These are phyloP conservation scores for Decorospora gaudefroyi DNA, from an alignment of 2,329 filamentous ascomycete species.

Conservation along the genomic window DNA sequence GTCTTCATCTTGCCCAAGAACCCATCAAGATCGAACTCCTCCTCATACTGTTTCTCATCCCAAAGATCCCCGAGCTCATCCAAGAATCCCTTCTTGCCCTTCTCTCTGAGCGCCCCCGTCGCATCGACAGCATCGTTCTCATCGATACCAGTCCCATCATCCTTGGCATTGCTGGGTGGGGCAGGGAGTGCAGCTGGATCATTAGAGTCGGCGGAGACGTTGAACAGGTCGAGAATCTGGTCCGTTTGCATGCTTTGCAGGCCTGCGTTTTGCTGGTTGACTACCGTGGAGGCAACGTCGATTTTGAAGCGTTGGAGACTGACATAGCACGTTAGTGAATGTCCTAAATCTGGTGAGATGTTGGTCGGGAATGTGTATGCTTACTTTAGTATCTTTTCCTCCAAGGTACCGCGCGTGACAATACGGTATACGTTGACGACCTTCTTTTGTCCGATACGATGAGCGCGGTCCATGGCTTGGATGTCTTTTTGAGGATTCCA, in stretches of 20 bases:
- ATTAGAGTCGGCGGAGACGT: constrained; percentile 59
- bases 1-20: constrained; percentile 92
- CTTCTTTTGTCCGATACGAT: constrained; percentile 99
- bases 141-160: constrained; percentile 69
- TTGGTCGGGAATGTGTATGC: constrained; percentile 33
- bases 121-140: constrained; percentile 81
- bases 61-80: constrained; percentile 95
- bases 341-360: background rate
- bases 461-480: constrained; percentile 97
- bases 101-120: constrained; percentile 87
- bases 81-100: constrained; percentile 94
- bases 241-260: constrained; percentile 97
- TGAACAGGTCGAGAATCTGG: constrained; percentile 96
- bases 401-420: constrained; percentile 91
- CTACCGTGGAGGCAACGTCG: constrained; percentile 95
- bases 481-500: constrained; percentile 99
- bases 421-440: constrained; percentile 98
- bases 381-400: constrained; percentile 93
- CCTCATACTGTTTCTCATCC: constrained; percentile 97
- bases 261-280: constrained; percentile 98
- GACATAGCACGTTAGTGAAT: constrained; percentile 16
- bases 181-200: constrained; percentile 62
- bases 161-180: constrained; percentile 63
- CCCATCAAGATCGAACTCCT: constrained; percentile 94
- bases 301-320: constrained; percentile 99